phyloP scores from a whole-genome alignment of 2,329 filamentous ascomycete genomes.

The Arachnopeziza araneosa region DNA sequence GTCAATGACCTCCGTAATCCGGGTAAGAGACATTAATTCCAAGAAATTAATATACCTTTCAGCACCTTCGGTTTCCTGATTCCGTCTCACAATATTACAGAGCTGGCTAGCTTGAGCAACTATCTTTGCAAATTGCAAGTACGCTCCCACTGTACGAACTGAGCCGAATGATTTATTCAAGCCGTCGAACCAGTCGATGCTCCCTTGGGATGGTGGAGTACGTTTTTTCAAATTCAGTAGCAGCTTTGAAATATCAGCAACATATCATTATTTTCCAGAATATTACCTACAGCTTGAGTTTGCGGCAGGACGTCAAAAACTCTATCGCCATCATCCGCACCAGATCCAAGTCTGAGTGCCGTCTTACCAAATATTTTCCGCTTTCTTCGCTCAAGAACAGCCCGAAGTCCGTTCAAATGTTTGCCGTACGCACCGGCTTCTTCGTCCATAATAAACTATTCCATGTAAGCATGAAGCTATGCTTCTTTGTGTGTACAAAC shows the following conservation, averaged over 20 bases:
- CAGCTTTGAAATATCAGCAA: neutral
- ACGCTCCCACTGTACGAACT: neutral
- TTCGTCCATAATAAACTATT: slow-evolving; percentile 1
- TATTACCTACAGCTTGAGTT: neutral
- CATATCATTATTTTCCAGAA: neutral
- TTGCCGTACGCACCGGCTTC: neutral
- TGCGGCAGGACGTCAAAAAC: neutral
- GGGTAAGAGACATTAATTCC: neutral
- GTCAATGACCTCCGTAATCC: neutral
- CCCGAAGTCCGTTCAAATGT: neutral
- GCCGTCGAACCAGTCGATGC: neutral
- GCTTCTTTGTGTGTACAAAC: neutral
- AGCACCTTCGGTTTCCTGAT: neutral
- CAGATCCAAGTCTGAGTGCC: neutral
- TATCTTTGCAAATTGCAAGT: neutral
- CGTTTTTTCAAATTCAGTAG: neutral
- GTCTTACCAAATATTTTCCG: neutral
- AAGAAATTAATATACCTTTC: neutral
- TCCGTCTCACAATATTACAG: neutral
- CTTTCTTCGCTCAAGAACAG: neutral
- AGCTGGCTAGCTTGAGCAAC: neutral
- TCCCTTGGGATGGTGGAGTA: neutral
- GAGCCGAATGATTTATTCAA: neutral
- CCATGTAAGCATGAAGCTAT: neutral
- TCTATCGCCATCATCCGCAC: neutral